Percentiles rank a stretch among this genome's conserved stretches.
Conservation (phyloP, 306 rosid genomes). For the Cucurbita argyrosperma region DNA sequence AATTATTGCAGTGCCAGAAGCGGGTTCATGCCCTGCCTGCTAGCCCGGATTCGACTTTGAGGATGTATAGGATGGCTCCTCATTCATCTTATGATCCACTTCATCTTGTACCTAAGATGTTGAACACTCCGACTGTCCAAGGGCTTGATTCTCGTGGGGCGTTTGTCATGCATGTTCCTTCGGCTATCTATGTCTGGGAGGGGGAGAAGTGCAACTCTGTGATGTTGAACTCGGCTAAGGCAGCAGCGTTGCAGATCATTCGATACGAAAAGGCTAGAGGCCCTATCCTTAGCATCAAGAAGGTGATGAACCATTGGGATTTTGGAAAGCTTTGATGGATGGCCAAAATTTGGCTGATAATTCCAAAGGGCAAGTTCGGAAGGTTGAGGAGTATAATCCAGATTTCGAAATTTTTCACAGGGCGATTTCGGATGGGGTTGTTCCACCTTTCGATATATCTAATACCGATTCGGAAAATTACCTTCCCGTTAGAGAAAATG, state of each 20-base stretch:
- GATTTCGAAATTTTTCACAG: slow-evolving; percentile 69
- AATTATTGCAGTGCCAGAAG: slow-evolving; percentile 83
- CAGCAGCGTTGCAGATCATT: slow-evolving; percentile 64
- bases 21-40: slow-evolving; percentile 73
- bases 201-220: slow-evolving; percentile 38
- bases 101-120: slow-evolving; percentile 74
- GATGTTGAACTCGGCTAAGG: slow-evolving; percentile 47
- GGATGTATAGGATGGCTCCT: slow-evolving; percentile 89
- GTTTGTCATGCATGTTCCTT: slow-evolving; percentile 64
- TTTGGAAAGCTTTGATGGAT: slow-evolving; percentile 58
- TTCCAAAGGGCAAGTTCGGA: slow-evolving; percentile 8
- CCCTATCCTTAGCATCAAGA: slow-evolving; percentile 35
- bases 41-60: slow-evolving; percentile 62
- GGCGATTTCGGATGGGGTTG: slow-evolving; percentile 87
- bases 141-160: slow-evolving; percentile 97
- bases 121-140: slow-evolving; percentile 30
- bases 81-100: slow-evolving; percentile 89
- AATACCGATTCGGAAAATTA: slow-evolving; percentile 60
- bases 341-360: slow-evolving; percentile 22
- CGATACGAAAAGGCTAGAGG: slow-evolving; percentile 64
- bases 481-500: slow-evolving; percentile 68
- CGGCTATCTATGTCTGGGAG: slow-evolving; percentile 68
- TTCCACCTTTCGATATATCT: slow-evolving; percentile 57
- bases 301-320: slow-evolving; percentile 57
- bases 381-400: slow-evolving; percentile 52